Base-by-base conservation (phyloP, 495 filamentous ascomycete species). In the Extremus antarcticus region DNA sequence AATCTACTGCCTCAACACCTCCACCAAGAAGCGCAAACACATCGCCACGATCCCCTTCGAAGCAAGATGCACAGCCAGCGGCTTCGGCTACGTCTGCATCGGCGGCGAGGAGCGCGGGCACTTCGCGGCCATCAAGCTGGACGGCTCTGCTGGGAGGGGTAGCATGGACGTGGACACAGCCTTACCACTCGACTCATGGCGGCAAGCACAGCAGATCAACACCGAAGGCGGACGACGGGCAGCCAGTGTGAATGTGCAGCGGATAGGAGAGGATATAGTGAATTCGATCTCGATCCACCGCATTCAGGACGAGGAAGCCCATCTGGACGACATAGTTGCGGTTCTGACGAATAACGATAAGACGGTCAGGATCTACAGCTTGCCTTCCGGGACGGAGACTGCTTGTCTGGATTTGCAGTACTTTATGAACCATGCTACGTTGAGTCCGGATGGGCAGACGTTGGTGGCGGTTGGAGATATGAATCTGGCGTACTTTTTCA, bases 321-420 rank as follows among this genome's bases (percentile, higher is more conserved):
- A 67, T 4, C 62, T 73, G 19, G 68, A 76, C 25, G 82, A 87
- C 59, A 76, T 81, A 54, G 70, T 88, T 15, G 76, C 78, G 53
- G 70, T 87, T 50, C 70, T 88, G 47, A 85, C 85, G 76, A 96
- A 95, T 69, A 98, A 98, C 65, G 92, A 98, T 66, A 82, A 81
- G 64, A 87, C 86, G 0, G 83, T 97, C 25, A 81, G 82, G 17
- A 72, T 95, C 16, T 88, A 89, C 64, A 84, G 83, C 32, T 73
- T 97, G 8, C 75, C 81, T 15, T 75, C 78, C 32, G 68, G 75
- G 24, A 70, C 76, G 52, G 73, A 85, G 51, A 68, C 90, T 39
- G 78, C 84, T 38, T 76, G 81, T 48, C 68, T 95, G 20, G 73
- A 79, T 4, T 86, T 90, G 55, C 81, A 85, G 39, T 82, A 85